Evolutionary conservation across 441 rosid species (phyloP).

Genomic region (Populus tomentosa): DNA sequence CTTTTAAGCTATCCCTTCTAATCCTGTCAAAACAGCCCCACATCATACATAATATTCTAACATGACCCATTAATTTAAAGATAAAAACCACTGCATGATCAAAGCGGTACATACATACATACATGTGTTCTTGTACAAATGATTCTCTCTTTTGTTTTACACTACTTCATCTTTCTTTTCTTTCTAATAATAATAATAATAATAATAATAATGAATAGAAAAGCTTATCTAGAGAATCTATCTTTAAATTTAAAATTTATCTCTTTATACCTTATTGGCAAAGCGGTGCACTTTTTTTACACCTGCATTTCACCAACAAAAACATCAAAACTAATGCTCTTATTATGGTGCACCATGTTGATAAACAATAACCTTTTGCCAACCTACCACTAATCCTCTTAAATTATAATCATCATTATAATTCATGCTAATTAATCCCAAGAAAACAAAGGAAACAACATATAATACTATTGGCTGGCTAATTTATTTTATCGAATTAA

Average conservation of each 20-base stretch:
- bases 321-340: too few species aligned
- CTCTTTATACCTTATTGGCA: background rate
- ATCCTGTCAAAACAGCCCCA: constrained; percentile 15
- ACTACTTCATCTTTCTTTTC: constrained; percentile 5
- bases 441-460: background rate
- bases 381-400: too few species aligned
- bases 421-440: background rate
- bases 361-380: too few species aligned
- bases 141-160: constrained; percentile 19
- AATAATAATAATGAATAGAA: background rate
- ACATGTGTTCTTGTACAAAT: constrained; percentile 7
- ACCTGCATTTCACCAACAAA: too few species aligned
- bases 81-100: constrained; percentile 13
- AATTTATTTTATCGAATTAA: background rate
- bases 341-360: too few species aligned
- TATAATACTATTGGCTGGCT: background rate
- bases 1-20: background rate
- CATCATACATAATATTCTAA: background rate
- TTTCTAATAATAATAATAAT: background rate
- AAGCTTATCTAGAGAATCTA: constrained; percentile 16
- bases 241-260: constrained; percentile 4
- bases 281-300: background rate
- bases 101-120: constrained; percentile 22
- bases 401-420: too few species aligned
- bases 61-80: constrained; percentile 1